Conservation (phyloP, 331 rosid species). For the Phaseolus coccineus region DNA sequence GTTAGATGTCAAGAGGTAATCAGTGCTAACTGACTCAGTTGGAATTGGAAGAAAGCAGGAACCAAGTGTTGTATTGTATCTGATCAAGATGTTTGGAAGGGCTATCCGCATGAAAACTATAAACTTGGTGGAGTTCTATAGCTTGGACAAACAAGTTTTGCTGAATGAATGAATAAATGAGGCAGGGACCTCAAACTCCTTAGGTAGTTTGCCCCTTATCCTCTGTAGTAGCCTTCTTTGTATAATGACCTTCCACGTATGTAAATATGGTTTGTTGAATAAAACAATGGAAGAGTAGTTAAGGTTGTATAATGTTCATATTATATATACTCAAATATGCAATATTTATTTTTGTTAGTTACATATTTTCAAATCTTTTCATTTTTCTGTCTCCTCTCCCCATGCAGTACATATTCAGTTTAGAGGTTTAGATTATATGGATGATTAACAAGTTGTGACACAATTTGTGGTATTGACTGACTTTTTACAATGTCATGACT, state of each 20-base stretch:
- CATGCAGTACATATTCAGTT: neutral
- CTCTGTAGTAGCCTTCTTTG: constrained; percentile 52
- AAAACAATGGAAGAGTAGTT: constrained; percentile 44
- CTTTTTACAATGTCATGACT: neutral
- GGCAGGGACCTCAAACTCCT: constrained; percentile 46
- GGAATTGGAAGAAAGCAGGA: constrained; percentile 48
- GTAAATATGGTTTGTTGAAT: constrained; percentile 77
- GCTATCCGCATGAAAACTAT: constrained; percentile 29
- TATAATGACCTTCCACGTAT: constrained; percentile 48
- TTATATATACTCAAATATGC: constrained; percentile 29
- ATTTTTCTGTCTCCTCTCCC: neutral
- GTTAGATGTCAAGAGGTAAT: constrained; percentile 59
- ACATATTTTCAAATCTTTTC: neutral
- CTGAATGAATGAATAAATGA: constrained; percentile 46
- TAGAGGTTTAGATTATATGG: neutral
- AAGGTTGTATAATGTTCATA: constrained; percentile 50
- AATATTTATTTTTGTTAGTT: neutral
- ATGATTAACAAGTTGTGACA: neutral
- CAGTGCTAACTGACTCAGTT: constrained; percentile 39
- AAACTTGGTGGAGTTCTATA: constrained; percentile 43
- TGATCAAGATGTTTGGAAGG: constrained; percentile 45
- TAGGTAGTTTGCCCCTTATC: constrained; percentile 45
- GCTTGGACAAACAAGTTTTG: constrained; percentile 43
- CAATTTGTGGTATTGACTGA: neutral
- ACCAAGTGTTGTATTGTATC: constrained; percentile 53